Base-by-base conservation (phyloP, 768 basidiomycete species). In the Panaeolus cyanescens region DNA sequence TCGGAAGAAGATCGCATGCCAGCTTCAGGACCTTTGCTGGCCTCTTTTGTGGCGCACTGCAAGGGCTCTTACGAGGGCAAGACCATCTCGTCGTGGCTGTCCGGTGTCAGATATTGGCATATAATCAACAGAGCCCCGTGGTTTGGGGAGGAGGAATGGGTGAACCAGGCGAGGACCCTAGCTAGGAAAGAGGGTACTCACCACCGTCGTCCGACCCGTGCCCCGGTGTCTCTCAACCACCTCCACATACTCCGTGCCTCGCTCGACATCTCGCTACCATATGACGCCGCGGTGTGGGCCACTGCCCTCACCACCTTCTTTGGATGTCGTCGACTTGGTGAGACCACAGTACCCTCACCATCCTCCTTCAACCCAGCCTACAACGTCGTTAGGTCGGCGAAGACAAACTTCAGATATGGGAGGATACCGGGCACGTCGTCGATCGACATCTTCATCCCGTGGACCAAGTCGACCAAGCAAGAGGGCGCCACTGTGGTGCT, bases 211-310 rank as follows among this genome's bases (percentile, higher is more conserved):
- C 60, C 70, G 0, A 69, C 64, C 6, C 66, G 74, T 0, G 62
- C 71, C 0, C 80, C 78, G 0, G 75, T 80, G 6, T 75, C 80
- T 0, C 19, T 74, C 0, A 67, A 74, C 0, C 77, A 79, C 39
- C 62, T 82, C 3, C 37, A 32, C 8, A 58, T 62, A 0, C 69
- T 81, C 0, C 39, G 28, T 0, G 8, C 40, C 0, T 12, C 20
- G 9, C 67, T 82, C 0, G 62, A 75, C 37, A 54, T 76, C 0
- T 22, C 62, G 0, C 53, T 67, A 25, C 60, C 77, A 0, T 66
- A 71, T 9, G 65, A 78, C 55, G 72, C 74, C 3, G 75, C 77
- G 0, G 39, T 54, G 12, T 54, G 59, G 50, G 34, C 59, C 5
- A 32, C 31, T 0, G 58, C 58, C 7, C 19, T 54, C 7, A 54